Evolutionary conservation across 441 rosid genomes (phyloP).

Genomic region (Arabidopsis hybrid): DNA sequence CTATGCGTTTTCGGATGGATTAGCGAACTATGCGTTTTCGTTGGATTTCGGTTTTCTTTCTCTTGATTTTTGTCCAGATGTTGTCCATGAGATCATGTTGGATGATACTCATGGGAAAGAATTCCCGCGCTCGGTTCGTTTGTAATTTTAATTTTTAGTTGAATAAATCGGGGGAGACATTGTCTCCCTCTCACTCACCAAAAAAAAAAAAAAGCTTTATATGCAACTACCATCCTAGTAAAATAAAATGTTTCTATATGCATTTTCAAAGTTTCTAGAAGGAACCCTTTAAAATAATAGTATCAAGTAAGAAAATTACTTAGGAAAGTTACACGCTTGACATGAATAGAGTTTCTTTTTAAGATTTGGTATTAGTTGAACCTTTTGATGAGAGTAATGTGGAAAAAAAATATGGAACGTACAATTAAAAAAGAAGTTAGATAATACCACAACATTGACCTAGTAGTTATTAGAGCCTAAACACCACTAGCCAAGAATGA

Average conservation of each 20-base stretch:
- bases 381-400: neutral
- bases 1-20: too few relatives aligned
- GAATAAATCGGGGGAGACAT: too few relatives aligned
- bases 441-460: conserved; percentile 5
- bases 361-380: neutral
- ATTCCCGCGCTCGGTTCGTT: too few relatives aligned
- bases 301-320: neutral
- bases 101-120: too few relatives aligned
- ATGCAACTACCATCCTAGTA: neutral
- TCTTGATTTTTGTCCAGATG: too few relatives aligned
- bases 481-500: conserved; percentile 19
- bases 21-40: too few relatives aligned
- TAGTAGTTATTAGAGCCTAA: conserved; percentile 33
- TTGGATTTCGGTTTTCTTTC: too few relatives aligned
- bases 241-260: neutral
- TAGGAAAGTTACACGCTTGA: conserved; percentile 16
- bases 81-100: too few relatives aligned
- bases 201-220: neutral
- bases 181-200: too few relatives aligned
- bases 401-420: neutral
- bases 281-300: neutral
- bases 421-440: neutral
- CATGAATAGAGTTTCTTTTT: neutral
- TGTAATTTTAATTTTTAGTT: too few relatives aligned
- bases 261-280: neutral